Conservation (phyloP, 225 moss, liverwort and hornwort species). For the Physcomitrium patens region DNA sequence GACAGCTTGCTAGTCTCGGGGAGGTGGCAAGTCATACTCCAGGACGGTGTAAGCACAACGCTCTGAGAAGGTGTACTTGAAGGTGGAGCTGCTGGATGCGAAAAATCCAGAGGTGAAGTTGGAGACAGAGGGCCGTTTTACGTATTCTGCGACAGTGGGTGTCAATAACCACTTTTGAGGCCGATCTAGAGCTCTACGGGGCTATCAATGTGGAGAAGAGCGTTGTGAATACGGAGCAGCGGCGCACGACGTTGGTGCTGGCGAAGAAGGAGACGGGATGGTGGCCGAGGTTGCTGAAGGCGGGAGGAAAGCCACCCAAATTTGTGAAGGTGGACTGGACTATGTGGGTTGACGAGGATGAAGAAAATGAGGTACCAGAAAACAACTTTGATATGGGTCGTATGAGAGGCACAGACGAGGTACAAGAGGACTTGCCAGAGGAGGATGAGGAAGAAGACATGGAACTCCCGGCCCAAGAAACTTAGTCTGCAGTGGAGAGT, state of each 20-base stretch:
- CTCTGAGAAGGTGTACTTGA: slow-evolving; percentile 85
- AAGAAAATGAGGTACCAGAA: slow-evolving; percentile 86
- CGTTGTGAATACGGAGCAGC: slow-evolving; percentile 67
- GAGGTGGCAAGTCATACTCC: too few relatives aligned
- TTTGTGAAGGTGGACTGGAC: slow-evolving; percentile 97
- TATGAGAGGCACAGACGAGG: slow-evolving; percentile 48
- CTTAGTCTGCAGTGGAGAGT: background rate
- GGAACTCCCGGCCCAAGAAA: background rate
- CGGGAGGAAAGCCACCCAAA: slow-evolving; percentile 77
- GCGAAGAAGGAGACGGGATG: slow-evolving; percentile 77
- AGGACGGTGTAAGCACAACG: slow-evolving; percentile 99
- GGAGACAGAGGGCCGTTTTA: slow-evolving; percentile 73
- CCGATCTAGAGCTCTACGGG: slow-evolving; percentile 75
- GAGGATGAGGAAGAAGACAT: slow-evolving; percentile 18
- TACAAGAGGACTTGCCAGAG: slow-evolving; percentile 52
- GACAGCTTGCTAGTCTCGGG: too few relatives aligned
- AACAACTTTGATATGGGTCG: slow-evolving; percentile 68
- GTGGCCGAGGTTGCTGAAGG: slow-evolving; percentile 87
- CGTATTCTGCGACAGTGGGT: slow-evolving; percentile 71
- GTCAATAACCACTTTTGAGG: slow-evolving; percentile 66
- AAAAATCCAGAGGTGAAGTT: slow-evolving; percentile 84
- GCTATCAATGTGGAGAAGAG: slow-evolving; percentile 75
- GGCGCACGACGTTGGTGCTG: slow-evolving; percentile 70
- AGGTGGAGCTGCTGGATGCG: slow-evolving; percentile 88
- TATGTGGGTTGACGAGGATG: slow-evolving; percentile 98